Evolutionary conservation across 1,284 basidiomycete species (phyloP), one percentile per base, ranked within the genome.

Genomic region (Ustilago vetiveriae): DNA sequence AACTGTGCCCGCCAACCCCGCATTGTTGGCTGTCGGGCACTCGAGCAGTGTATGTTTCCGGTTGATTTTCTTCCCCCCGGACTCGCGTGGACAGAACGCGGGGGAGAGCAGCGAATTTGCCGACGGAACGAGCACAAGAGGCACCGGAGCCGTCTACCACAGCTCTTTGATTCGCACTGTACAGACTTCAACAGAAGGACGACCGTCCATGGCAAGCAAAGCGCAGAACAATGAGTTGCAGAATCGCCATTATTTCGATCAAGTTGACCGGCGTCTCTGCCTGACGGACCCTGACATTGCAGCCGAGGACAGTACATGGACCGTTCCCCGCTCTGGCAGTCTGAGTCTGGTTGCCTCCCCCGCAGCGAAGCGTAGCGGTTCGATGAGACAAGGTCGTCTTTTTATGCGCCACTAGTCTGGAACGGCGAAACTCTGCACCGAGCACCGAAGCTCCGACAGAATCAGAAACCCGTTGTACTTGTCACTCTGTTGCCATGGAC

Each of bases 401-500:
- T 21, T 17, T n/a, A 19, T 26, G 16, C n/a, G 2, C 33, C 36
- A 19, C 36, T 38, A 19, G n/a, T 8, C 33, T 35, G 33, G 19
- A 7, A 5, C 43, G 51, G 51, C 30, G 51, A 54, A 54, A 54
- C 37, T 54, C n/a, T 27, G 23, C 43, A 29, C 51, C 51, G 51
- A 46, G 37, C 42, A 46, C 51, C 38, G 38, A 40, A 40, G 22
- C 38, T 24, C 38, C 21, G 38, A 37, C 21, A n/a, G n/a, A n/a
- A n/a, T n/a, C n/a, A n/a, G n/a, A n/a, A n/a, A n/a, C n/a, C n/a
- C n/a, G n/a, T n/a, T n/a, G n/a, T n/a, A n/a, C 36, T 36, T n/a
- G 13, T n/a, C 33, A 36, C 33, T 36, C 33, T 36, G 33, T 7
- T 16, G 33, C 33, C 29, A 30, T 30, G n/a, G n/a, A n/a, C n/a